A percentile compares a stretch with the other conserved stretches of the same genome.
phyloP scores from a whole-genome alignment of 2,329 filamentous ascomycete species.

The Aureobasidium mangrovei region DNA sequence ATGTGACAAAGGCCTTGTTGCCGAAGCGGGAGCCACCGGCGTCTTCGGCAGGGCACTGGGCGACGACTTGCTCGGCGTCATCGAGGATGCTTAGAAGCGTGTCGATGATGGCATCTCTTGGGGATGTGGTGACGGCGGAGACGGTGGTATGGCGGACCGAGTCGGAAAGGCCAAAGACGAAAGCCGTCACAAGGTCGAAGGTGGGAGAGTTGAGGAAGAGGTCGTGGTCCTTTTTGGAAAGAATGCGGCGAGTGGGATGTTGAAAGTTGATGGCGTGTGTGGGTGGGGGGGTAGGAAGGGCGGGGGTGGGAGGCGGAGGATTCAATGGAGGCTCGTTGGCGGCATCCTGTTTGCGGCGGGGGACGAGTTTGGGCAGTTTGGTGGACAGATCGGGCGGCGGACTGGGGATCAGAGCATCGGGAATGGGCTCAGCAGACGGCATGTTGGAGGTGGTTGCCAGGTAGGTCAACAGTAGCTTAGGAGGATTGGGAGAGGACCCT shows the following conservation, averaged over 20 bases:
- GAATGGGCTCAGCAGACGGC: slow-evolving; percentile 70
- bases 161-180: slow-evolving; percentile 80
- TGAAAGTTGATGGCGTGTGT: slow-evolving; percentile 47
- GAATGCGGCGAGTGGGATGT: slow-evolving; percentile 66
- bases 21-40: slow-evolving; percentile 86
- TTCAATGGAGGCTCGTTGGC: slow-evolving; percentile 30
- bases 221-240: slow-evolving; percentile 71
- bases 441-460: neutral
- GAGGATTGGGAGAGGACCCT: too few species aligned
- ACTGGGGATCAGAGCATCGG: slow-evolving; percentile 51
- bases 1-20: slow-evolving; percentile 80
- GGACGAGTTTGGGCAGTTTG: slow-evolving; percentile 58
- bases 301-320: slow-evolving; percentile 67
- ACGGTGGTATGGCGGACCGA: slow-evolving; percentile 63
- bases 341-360: slow-evolving; percentile 48
- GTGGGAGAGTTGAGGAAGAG: slow-evolving; percentile 71
- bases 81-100: slow-evolving; percentile 63
- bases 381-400: slow-evolving; percentile 42
- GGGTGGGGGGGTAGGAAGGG: slow-evolving; percentile 59
- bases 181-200: slow-evolving; percentile 67
- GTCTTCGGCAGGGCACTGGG: slow-evolving; percentile 68
- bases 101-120: slow-evolving; percentile 51
- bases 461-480: too few species aligned
- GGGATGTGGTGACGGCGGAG: slow-evolving; percentile 46
- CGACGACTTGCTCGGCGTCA: slow-evolving; percentile 57